phyloP scores from a whole-genome alignment of 208 protist genomes.

The Wallacemonas sp. region DNA sequence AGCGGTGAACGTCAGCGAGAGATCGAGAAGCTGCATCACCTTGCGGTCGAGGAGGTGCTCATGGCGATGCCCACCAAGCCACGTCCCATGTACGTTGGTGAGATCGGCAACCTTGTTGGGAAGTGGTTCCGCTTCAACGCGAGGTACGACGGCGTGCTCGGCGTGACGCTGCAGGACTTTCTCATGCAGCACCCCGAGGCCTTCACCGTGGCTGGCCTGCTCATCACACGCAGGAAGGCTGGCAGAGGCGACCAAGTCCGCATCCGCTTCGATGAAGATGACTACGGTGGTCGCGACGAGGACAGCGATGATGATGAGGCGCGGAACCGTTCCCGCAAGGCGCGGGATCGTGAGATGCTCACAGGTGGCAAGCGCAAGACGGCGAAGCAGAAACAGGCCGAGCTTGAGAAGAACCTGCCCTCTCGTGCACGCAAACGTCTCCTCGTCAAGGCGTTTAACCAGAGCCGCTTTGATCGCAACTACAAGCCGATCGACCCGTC shows the following conservation, averaged over 20 bases:
- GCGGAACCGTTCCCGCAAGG: constrained; percentile 29
- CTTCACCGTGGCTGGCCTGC: constrained; percentile 64
- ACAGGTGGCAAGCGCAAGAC: constrained; percentile 37
- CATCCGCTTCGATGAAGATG: constrained; percentile 74
- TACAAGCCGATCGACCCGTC: constrained; percentile 77
- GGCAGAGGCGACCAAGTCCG: constrained; percentile 65
- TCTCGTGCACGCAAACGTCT: constrained; percentile 66
- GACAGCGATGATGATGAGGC: constrained; percentile 45
- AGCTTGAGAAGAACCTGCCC: constrained; percentile 43
- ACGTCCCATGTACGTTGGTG: constrained; percentile 82
- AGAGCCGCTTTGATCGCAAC: constrained; percentile 78
- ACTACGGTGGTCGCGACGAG: constrained; percentile 20
- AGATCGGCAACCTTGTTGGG: constrained; percentile 85
- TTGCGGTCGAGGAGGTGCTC: constrained; percentile 79
- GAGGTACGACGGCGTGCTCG: constrained; percentile 73
- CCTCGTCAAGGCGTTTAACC: constrained; percentile 69
- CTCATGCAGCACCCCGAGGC: constrained; percentile 60
- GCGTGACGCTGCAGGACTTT: constrained; percentile 73
- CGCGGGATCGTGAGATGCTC: constrained; percentile 64
- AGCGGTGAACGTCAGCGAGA: constrained; percentile 42
- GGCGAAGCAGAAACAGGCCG: constrained; percentile 17
- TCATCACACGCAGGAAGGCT: constrained; percentile 68
- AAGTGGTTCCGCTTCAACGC: constrained; percentile 87
- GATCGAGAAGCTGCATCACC: constrained; percentile 36
- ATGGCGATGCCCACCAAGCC: constrained; percentile 83